These are phyloP conservation scores for Naganishia cerealis DNA, from an alignment of 1,284 basidiomycete species.

Conservation along the genomic window DNA sequence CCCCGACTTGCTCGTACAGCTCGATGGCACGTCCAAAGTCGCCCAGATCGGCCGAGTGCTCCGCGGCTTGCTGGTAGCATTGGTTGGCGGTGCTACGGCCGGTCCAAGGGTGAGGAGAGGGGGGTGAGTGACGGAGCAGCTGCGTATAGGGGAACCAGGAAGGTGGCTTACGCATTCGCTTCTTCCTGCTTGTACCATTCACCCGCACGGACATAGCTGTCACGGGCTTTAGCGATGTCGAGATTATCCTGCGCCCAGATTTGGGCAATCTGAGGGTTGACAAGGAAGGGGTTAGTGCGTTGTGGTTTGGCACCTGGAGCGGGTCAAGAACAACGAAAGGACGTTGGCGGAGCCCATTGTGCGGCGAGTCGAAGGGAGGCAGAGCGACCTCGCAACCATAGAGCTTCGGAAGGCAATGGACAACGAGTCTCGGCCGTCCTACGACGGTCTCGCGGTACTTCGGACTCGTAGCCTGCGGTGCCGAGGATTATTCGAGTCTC, in stretches of 20 bases:
- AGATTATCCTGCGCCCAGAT: slow-evolving; percentile 74
- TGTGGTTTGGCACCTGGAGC: no score
- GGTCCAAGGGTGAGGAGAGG: not conserved
- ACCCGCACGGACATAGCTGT: slow-evolving; percentile 88
- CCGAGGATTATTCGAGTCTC: not conserved
- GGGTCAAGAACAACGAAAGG: not conserved
- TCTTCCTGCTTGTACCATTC: slow-evolving; percentile 98
- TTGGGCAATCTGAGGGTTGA: slow-evolving; percentile 65
- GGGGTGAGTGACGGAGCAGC: slow-evolving; percentile 15
- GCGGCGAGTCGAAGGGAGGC: no score
- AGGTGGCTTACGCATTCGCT: slow-evolving; percentile 75
- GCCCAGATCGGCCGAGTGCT: slow-evolving; percentile 85
- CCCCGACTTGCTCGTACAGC: slow-evolving; percentile 85
- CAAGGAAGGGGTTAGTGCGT: not conserved
- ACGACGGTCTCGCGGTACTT: not conserved
- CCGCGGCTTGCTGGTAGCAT: slow-evolving; percentile 94
- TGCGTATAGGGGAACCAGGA: slow-evolving; percentile 32
- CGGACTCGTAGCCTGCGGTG: no score
- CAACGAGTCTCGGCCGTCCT: not conserved
- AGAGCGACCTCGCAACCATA: no score
- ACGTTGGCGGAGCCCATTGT: not conserved
- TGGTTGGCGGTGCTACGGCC: slow-evolving; percentile 80
- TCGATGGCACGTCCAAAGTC: slow-evolving; percentile 82
- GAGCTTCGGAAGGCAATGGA: not conserved
- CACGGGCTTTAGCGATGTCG: slow-evolving; percentile 64